Conservation (phyloP, 2,329 filamentous ascomycete species). For the Claviceps lovelessii region DNA sequence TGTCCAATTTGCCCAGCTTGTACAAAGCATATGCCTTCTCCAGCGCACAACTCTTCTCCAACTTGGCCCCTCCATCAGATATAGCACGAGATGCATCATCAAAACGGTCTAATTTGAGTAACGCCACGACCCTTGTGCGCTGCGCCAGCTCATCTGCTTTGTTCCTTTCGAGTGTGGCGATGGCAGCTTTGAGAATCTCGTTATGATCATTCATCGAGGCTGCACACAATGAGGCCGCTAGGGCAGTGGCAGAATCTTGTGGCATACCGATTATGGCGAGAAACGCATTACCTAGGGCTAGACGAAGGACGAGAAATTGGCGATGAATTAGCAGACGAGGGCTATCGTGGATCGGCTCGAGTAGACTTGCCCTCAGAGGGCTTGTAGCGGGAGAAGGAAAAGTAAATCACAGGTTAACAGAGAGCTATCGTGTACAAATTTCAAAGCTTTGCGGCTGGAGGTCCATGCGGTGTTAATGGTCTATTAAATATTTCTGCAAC, state of each 20-base stretch:
- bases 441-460: not conserved
- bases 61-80: slow-evolving; percentile 43
- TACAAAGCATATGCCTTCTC: slow-evolving; percentile 76
- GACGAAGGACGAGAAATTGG: not conserved
- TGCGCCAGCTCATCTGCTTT: slow-evolving; percentile 46
- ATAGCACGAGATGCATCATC: slow-evolving; percentile 60
- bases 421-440: not conserved
- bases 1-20: slow-evolving; percentile 55
- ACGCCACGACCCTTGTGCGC: slow-evolving; percentile 56
- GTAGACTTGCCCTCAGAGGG: not conserved
- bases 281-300: not conserved
- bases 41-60: slow-evolving; percentile 47
- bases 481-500: no score
- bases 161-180: slow-evolving; percentile 46
- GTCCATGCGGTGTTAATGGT: no score
- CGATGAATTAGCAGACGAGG: not conserved
- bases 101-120: slow-evolving; percentile 71
- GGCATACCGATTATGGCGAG: slow-evolving; percentile 17
- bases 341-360: not conserved
- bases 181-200: slow-evolving; percentile 52
- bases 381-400: not conserved
- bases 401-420: not conserved
- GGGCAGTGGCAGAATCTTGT: slow-evolving; percentile 33
- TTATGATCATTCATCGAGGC: slow-evolving; percentile 55
- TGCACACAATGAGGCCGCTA: slow-evolving; percentile 39